Conservation (phyloP, 2,329 filamentous ascomycete species). For the Aspergillus quadricinctus region DNA sequence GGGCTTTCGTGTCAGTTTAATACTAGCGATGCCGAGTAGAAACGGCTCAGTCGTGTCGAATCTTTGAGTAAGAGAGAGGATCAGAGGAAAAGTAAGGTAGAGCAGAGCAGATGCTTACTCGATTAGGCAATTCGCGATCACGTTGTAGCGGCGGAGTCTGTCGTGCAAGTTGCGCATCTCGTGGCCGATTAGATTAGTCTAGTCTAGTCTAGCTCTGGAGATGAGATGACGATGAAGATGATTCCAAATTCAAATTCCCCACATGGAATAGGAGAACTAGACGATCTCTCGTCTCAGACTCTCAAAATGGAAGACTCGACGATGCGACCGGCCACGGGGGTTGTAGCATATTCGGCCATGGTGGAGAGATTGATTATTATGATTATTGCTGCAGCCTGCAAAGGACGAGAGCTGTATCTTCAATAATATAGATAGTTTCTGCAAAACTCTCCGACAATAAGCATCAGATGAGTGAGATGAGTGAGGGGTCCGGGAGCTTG, state of each 20-base stretch:
- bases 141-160: background rate
- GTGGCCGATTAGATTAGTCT: background rate
- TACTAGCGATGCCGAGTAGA: background rate
- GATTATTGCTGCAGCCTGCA: too few species aligned
- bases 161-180: background rate
- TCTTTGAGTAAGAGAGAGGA: background rate
- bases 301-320: background rate
- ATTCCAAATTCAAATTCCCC: too few species aligned
- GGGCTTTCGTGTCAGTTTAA: background rate
- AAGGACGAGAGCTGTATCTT: too few species aligned
- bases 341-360: background rate
- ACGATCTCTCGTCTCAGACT: background rate
- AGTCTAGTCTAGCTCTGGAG: background rate
- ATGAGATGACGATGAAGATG: too few species aligned
- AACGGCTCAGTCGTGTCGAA: background rate
- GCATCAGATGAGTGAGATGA: background rate
- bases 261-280: background rate
- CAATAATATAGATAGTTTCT: too few species aligned
- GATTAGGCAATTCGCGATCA: conserved; percentile 7
- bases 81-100: conserved; percentile 1
- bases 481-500: background rate
- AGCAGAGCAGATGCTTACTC: conserved; percentile 9
- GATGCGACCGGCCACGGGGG: background rate
- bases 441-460: background rate
- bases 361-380: background rate